phyloP scores from a whole-genome alignment of 2,329 filamentous ascomycete species.

The Colletotrichum paranaense region DNA sequence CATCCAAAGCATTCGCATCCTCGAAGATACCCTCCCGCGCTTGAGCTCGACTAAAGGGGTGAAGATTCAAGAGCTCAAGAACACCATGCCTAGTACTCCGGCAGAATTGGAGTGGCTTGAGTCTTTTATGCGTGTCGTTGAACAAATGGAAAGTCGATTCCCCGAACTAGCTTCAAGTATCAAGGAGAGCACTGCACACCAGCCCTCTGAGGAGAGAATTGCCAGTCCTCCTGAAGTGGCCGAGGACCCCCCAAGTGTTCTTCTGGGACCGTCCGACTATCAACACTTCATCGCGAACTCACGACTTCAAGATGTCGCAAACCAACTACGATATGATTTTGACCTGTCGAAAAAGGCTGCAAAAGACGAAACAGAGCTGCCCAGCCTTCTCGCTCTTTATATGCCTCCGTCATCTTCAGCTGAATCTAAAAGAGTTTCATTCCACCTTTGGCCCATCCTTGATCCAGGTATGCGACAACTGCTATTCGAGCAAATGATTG shows the following conservation, averaged over 20 bases:
- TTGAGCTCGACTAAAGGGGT: not conserved
- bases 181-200: not conserved
- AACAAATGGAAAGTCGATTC: not conserved
- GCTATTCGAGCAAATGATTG: constrained; percentile 1
- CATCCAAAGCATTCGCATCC: not conserved
- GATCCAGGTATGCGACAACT: not conserved
- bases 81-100: not conserved
- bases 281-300: not conserved
- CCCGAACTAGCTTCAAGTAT: not conserved
- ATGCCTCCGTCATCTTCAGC: not conserved
- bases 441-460: not conserved
- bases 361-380: not conserved
- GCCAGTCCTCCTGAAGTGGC: not conserved
- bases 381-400: not conserved
- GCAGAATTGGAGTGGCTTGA: constrained; percentile 6
- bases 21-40: not conserved
- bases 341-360: not conserved
- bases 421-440: not conserved
- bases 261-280: not conserved
- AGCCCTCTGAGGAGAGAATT: not conserved
- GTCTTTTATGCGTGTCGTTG: not conserved
- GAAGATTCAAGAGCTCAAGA: not conserved
- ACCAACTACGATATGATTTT: not conserved
- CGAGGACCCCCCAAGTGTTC: not conserved
- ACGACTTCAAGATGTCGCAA: not conserved